A percentile compares a stretch with the other conserved stretches of the same genome.
These are phyloP conservation scores for Vitis hybrid DNA, from an alignment of 177 flowering plant genomes.

Conservation along the genomic window DNA sequence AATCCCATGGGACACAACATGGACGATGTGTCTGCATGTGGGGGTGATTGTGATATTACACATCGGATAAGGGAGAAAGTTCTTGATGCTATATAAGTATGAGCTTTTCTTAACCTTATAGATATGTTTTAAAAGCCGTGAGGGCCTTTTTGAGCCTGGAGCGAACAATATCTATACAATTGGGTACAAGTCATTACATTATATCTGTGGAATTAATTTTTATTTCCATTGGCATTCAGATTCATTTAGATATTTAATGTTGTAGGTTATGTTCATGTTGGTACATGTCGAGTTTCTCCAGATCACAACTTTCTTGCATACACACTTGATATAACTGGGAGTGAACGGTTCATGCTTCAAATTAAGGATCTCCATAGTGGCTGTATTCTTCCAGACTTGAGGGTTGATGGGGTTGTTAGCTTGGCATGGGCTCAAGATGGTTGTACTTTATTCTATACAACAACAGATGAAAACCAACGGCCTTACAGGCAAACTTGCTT, in stretches of 20 bases:
- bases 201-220: neutral
- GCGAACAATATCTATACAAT: too few relatives aligned
- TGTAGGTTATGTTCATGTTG: slow-evolving; percentile 91
- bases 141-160: too few relatives aligned
- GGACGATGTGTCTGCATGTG: too few relatives aligned
- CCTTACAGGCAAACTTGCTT: slow-evolving; percentile 62
- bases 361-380: slow-evolving; percentile 67
- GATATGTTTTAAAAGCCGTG: too few relatives aligned
- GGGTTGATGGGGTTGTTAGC: slow-evolving; percentile 74
- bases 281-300: slow-evolving; percentile 86
- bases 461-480: slow-evolving; percentile 69
- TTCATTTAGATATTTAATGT: slow-evolving; percentile 1
- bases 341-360: slow-evolving; percentile 69
- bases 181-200: too few relatives aligned
- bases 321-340: slow-evolving; percentile 71
- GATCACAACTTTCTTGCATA: slow-evolving; percentile 89
- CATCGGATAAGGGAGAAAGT: too few relatives aligned
- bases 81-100: too few relatives aligned
- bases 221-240: too few relatives aligned
- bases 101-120: too few relatives aligned
- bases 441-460: slow-evolving; percentile 62
- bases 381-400: slow-evolving; percentile 32
- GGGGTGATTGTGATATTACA: too few relatives aligned
- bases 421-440: slow-evolving; percentile 89
- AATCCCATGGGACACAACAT: too few relatives aligned